Percentiles rank a stretch among this genome's conserved stretches.
Evolutionary conservation across 164 flowering plant species (phyloP).

Genomic region (Buxus sempervirens): DNA sequence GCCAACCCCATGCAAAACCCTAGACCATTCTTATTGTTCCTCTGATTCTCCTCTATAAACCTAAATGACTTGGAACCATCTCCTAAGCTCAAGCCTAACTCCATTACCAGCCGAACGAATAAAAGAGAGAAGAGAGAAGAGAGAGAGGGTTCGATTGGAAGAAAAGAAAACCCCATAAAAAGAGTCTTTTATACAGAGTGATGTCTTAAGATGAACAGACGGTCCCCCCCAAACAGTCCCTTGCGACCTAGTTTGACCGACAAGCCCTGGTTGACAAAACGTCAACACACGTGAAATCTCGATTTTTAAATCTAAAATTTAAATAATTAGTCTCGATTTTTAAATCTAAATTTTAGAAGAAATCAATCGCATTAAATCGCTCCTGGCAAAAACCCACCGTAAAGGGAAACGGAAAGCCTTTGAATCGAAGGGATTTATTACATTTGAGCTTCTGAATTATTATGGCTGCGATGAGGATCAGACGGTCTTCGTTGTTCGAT

Average conservation of each 20-base stretch:
- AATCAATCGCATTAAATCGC: no score
- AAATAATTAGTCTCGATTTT: no score
- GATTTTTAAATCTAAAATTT: no score
- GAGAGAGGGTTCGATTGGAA: neutral
- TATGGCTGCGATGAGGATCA: no score
- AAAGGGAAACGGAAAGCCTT: no score
- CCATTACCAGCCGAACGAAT: slow-evolving; percentile 27
- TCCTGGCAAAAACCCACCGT: no score
- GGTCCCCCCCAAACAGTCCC: slow-evolving; percentile 8
- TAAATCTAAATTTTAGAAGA: no score
- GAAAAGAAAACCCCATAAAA: slow-evolving; percentile 7
- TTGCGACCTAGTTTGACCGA: slow-evolving; percentile 47
- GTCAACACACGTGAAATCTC: slow-evolving; percentile 40
- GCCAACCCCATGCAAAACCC: slow-evolving; percentile 38
- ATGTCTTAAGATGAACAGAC: slow-evolving; percentile 10
- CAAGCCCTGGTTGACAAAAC: slow-evolving; percentile 47
- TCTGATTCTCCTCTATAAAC: slow-evolving; percentile 30
- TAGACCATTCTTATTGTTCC: slow-evolving; percentile 20
- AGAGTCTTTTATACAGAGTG: slow-evolving; percentile 20
- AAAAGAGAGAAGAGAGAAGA: slow-evolving; percentile 4
- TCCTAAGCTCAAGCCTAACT: slow-evolving; percentile 62
- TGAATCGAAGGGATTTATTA: no score
- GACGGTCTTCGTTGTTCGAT: no score
- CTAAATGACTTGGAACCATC: slow-evolving; percentile 40
- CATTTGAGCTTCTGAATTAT: no score